Percentiles rank a stretch among this genome's conserved stretches.
Conservation (phyloP, 2,329 filamentous ascomycete genomes). For the Venturia asperata region DNA sequence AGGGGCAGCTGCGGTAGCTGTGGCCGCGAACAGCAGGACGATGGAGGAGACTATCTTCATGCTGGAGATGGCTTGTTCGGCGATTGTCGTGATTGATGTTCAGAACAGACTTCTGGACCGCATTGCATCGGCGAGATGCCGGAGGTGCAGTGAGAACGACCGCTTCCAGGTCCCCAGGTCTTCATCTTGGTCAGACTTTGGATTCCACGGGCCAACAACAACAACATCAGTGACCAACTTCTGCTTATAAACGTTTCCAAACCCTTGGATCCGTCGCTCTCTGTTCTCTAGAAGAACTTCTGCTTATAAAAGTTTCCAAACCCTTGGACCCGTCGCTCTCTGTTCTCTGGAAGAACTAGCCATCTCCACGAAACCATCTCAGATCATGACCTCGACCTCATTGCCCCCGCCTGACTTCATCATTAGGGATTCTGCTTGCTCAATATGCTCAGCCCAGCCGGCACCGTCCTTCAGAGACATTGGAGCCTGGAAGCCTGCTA, state of each 20-base stretch:
- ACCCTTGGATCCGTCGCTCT: not conserved
- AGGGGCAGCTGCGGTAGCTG: slow-evolving; percentile 10
- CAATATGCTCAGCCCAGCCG: slow-evolving; percentile 1
- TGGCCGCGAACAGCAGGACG: not conserved
- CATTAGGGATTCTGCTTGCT: not conserved
- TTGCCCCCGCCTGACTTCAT: slow-evolving; percentile 1
- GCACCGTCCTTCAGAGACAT: not conserved
- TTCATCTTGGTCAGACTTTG: too few relatives aligned
- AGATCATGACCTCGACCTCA: not conserved
- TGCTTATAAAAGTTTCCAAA: not conserved
- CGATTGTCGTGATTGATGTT: not conserved
- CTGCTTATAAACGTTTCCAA: not conserved
- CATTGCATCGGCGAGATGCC: not conserved
- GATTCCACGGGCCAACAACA: too few relatives aligned
- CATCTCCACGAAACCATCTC: not conserved
- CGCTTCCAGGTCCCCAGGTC: too few relatives aligned
- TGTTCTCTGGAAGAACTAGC: not conserved
- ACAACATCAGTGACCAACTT: too few relatives aligned
- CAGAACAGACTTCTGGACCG: not conserved
- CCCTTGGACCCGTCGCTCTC: not conserved
- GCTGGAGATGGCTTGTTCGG: not conserved
- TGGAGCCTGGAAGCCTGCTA: not conserved
- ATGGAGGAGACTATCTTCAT: slow-evolving; percentile 4
- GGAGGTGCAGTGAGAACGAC: too few relatives aligned
- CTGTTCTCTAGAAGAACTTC: not conserved